A percentile compares a stretch with the other conserved stretches of the same genome.
phyloP scores from a whole-genome alignment of 306 rosid species.

The Trifolium fragiferum region DNA sequence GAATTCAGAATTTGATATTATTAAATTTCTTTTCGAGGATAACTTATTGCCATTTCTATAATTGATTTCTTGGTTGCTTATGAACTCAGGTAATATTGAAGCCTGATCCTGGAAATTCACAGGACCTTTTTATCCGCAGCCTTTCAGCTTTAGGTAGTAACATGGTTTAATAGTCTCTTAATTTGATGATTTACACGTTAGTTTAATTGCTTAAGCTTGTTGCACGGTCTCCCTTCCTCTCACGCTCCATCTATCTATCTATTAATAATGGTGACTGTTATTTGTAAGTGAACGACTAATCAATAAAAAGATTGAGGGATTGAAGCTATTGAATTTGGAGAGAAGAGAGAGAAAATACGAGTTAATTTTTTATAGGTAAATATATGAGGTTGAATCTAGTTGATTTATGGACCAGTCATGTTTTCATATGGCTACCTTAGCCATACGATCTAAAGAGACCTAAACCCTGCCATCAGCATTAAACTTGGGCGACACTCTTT shows the following conservation, averaged over 20 bases:
- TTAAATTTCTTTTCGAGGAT: constrained; percentile 25
- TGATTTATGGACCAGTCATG: neutral
- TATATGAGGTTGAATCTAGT: no score
- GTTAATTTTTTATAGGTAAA: no score
- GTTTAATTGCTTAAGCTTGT: no score
- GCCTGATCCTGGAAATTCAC: constrained; percentile 99
- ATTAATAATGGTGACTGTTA: no score
- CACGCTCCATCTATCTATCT: no score
- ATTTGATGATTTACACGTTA: neutral
- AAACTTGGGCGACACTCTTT: neutral
- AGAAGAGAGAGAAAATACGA: no score
- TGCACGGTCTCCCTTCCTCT: no score
- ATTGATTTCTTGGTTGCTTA: constrained; percentile 36
- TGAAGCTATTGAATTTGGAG: no score
- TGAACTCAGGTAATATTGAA: constrained; percentile 81
- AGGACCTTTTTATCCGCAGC: constrained; percentile 88
- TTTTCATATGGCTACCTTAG: neutral
- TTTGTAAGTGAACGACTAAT: no score
- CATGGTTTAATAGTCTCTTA: constrained; percentile 27
- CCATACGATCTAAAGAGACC: neutral
- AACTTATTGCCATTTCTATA: constrained; percentile 12
- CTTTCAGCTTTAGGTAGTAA: constrained; percentile 86
- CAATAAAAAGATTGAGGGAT: no score
- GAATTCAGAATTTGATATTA: constrained; percentile 27
- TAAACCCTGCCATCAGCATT: neutral